A percentile compares a stretch with the other conserved stretches of the same genome.
Conservation (phyloP, 2,329 filamentous ascomycete species). For the Xylariaceae sp. region DNA sequence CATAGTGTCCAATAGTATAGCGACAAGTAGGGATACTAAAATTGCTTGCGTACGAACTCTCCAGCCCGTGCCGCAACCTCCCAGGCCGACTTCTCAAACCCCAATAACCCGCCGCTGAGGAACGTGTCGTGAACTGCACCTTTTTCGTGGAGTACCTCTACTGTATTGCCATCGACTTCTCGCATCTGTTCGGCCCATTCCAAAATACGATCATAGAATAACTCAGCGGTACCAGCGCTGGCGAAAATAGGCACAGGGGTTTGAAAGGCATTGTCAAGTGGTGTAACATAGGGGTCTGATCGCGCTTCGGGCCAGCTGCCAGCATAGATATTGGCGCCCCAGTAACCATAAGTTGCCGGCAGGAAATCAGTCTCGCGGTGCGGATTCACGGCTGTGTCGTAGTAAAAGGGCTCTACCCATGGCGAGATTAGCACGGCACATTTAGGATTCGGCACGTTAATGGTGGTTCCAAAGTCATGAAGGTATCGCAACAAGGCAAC, state of each 20-base stretch:
- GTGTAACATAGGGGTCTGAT: conserved; percentile 42
- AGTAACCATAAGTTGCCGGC: conserved; percentile 42
- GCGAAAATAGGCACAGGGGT: conserved; percentile 28
- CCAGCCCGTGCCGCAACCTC: conserved; percentile 21
- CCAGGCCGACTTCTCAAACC: conserved; percentile 44
- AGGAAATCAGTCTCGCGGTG: conserved; percentile 47
- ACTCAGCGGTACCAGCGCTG: conserved; percentile 27
- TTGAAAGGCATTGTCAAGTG: conserved; percentile 26
- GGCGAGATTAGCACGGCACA: conserved; percentile 46
- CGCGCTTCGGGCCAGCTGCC: conserved; percentile 18
- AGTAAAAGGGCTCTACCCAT: conserved; percentile 32
- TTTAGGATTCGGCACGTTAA: conserved; percentile 11
- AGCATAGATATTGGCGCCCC: conserved; percentile 48
- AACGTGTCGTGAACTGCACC: conserved; percentile 52
- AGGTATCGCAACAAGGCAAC: conserved; percentile 53
- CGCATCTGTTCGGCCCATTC: conserved; percentile 62
- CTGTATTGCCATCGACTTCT: conserved; percentile 10
- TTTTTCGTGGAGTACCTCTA: conserved; percentile 47
- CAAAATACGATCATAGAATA: conserved; percentile 47
- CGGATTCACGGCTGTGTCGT: conserved; percentile 6
- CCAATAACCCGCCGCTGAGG: conserved; percentile 45
- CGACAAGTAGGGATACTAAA: no score
- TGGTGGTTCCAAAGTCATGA: conserved; percentile 42
- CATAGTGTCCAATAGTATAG: no score
- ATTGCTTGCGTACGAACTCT: conserved; percentile 12